Conservation (phyloP, 2,329 filamentous ascomycete genomes). For the Fusarium acutatum region DNA sequence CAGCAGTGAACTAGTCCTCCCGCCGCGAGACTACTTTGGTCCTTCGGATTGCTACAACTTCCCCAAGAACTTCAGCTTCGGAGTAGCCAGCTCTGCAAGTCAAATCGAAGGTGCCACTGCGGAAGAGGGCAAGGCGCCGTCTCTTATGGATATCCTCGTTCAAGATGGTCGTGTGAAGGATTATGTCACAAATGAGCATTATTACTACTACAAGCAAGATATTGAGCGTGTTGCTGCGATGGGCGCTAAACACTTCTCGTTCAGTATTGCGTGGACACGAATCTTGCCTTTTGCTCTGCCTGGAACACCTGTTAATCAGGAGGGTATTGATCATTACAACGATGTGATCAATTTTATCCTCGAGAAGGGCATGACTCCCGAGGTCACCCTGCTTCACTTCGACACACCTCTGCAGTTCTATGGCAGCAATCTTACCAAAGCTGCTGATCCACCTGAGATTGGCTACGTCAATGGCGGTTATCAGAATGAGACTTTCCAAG, state of each 20-base stretch:
- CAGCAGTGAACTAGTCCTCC: conserved; percentile 62
- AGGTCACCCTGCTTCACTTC: conserved; percentile 59
- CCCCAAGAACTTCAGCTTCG: conserved; percentile 56
- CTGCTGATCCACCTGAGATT: conserved; percentile 39
- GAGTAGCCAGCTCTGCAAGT: conserved; percentile 58
- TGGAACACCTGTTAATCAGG: conserved; percentile 60
- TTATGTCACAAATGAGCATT: conserved; percentile 58
- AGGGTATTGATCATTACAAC: conserved; percentile 62
- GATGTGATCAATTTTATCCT: conserved; percentile 61
- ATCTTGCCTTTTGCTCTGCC: conserved; percentile 61
- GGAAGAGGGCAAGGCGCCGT: conserved; percentile 54
- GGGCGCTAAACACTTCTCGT: conserved; percentile 61
- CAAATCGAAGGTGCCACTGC: conserved; percentile 57
- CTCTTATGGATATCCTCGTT: conserved; percentile 53
- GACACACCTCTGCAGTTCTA: conserved; percentile 57
- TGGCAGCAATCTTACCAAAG: conserved; percentile 43
- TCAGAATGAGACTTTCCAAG: conserved; percentile 57
- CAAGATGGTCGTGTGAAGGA: conserved; percentile 38
- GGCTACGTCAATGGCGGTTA: conserved; percentile 54
- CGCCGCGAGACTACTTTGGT: conserved; percentile 60
- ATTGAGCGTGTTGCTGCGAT: conserved; percentile 61
- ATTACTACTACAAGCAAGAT: conserved; percentile 65
- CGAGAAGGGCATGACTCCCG: conserved; percentile 58
- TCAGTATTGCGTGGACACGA: conserved; percentile 61
- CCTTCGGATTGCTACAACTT: conserved; percentile 60